phyloP scores from a whole-genome alignment of 345 rosid genomes.

The Melaleuca alternifolia region DNA sequence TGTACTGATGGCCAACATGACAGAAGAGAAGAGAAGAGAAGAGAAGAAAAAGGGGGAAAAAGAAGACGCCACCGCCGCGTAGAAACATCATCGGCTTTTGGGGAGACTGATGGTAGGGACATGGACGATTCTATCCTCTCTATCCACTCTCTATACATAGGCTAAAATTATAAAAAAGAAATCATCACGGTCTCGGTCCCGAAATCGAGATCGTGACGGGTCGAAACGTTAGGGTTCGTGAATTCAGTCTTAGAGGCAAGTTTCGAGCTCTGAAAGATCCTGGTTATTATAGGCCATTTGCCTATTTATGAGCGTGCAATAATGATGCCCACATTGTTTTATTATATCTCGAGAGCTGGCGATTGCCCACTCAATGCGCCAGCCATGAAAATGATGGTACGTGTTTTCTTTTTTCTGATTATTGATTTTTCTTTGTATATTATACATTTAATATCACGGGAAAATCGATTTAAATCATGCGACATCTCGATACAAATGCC shows the following conservation, averaged over 20 bases:
- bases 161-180: neutral
- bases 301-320: neutral
- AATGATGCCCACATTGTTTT: neutral
- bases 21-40: too few species aligned
- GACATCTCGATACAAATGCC: too few species aligned
- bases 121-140: neutral
- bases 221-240: neutral
- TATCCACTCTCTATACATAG: neutral
- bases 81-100: neutral
- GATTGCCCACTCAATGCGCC: neutral
- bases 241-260: neutral
- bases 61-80: neutral
- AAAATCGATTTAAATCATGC: too few species aligned
- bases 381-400: neutral
- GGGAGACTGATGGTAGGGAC: neutral
- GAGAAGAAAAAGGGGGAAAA: too few species aligned
- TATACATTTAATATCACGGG: too few species aligned
- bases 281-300: neutral
- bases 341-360: neutral
- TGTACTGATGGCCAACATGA: neutral
- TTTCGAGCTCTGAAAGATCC: neutral
- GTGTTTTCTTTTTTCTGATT: neutral
- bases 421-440: neutral
- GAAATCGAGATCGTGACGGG: neutral
- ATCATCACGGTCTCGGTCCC: neutral